phyloP scores from a whole-genome alignment of 495 filamentous ascomycete species.

The Evansstolkia leycettana region DNA sequence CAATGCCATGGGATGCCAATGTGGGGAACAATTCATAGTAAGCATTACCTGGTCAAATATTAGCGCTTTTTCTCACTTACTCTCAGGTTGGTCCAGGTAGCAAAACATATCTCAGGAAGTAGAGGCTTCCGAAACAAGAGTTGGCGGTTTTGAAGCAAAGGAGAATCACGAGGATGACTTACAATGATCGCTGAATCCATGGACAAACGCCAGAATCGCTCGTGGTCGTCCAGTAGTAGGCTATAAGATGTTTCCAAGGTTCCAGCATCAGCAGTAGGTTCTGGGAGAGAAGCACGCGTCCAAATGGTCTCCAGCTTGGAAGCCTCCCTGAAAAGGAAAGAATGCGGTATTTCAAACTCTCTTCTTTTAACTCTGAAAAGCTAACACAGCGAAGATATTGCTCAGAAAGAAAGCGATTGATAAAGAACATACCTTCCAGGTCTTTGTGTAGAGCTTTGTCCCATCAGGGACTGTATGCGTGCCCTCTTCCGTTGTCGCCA shows the following conservation, averaged over 20 bases:
- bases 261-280: too few relatives aligned
- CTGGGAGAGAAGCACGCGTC: too few relatives aligned
- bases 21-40: conserved; percentile 56
- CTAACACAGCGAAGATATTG: not conserved
- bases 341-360: too few relatives aligned
- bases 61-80: too few relatives aligned
- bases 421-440: conserved; percentile 69
- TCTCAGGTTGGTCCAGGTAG: too few relatives aligned
- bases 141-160: too few relatives aligned
- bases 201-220: conserved; percentile 66
- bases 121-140: too few relatives aligned
- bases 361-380: too few relatives aligned
- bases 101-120: too few relatives aligned
- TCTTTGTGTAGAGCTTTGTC: conserved; percentile 63
- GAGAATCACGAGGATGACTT: not conserved
- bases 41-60: conserved; percentile 51
- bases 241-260: conserved; percentile 24
- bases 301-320: too few relatives aligned
- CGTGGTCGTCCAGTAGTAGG: conserved; percentile 36
- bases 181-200: conserved; percentile 81
- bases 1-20: conserved; percentile 60
- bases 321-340: too few relatives aligned
- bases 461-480: conserved; percentile 34
- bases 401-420: not conserved
- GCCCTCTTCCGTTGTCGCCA: conserved; percentile 12